These are phyloP conservation scores for Vigna radiata DNA, from an alignment of 306 rosid genomes.

Conservation along the genomic window DNA sequence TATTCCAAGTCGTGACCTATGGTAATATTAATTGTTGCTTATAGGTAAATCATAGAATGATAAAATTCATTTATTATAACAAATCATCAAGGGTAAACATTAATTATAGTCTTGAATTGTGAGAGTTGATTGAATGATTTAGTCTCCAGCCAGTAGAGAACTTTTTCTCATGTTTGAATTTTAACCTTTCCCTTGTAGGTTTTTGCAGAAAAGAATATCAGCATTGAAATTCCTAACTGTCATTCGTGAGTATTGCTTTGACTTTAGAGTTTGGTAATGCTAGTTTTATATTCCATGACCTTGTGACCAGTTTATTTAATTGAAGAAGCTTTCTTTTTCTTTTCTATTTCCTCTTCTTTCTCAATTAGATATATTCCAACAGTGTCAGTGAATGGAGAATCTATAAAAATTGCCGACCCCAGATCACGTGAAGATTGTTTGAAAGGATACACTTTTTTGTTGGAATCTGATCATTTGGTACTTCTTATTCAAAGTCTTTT, in stretches of 20 bases:
- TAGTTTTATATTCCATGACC: conserved; percentile 36
- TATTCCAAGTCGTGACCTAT: background rate
- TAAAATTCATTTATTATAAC: conserved; percentile 12
- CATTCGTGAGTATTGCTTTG: conserved; percentile 67
- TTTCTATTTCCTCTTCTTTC: conserved; percentile 26
- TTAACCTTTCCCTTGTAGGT: conserved; percentile 53
- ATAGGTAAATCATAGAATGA: background rate
- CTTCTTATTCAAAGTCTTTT: conserved; percentile 21
- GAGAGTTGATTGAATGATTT: conserved; percentile 19
- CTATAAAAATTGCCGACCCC: conserved; percentile 76
- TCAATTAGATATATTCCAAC: conserved; percentile 72
- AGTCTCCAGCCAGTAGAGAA: conserved; percentile 24
- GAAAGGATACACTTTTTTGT: conserved; percentile 74
- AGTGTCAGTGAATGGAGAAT: conserved; percentile 64
- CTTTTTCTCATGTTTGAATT: conserved; percentile 27
- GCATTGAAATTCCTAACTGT: conserved; percentile 69
- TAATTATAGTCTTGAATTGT: conserved; percentile 23
- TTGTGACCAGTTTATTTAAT: conserved; percentile 40
- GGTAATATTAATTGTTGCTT: conserved; percentile 25
- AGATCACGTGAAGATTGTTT: conserved; percentile 77
- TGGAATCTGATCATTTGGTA: conserved; percentile 70
- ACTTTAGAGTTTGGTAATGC: conserved; percentile 32
- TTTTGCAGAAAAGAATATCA: conserved; percentile 68
- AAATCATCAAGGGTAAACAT: conserved; percentile 34
- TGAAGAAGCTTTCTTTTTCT: conserved; percentile 35